Conservation (phyloP, 306 rosid species). For the Citrullus amarus region DNA sequence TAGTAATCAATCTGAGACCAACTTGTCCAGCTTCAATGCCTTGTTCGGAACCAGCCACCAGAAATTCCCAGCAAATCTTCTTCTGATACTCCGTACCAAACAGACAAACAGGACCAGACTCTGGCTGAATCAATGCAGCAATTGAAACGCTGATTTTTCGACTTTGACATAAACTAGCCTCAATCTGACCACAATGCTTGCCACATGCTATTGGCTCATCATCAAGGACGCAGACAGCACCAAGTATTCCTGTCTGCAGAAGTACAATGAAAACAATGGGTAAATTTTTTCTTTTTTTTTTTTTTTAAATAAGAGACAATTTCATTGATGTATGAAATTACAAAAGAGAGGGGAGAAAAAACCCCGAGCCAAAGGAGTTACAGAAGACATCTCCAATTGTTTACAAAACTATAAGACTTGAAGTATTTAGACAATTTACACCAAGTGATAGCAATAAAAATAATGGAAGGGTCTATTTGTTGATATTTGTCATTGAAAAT, state of each 20-base stretch:
- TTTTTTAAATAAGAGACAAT: no score
- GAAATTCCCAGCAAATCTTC: slow-evolving; percentile 90
- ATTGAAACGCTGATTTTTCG: slow-evolving; percentile 72
- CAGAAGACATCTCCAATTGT: no score
- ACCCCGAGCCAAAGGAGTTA: no score
- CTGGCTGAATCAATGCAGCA: slow-evolving; percentile 91
- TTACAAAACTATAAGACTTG: no score
- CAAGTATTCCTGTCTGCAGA: slow-evolving; percentile 75
- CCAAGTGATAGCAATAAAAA: no score
- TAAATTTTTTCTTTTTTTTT: not conserved
- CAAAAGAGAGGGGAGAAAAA: no score
- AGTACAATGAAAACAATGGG: slow-evolving; percentile 1
- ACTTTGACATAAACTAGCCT: slow-evolving; percentile 71
- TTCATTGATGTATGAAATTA: no score
- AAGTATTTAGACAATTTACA: no score
- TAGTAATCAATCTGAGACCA: slow-evolving; percentile 91
- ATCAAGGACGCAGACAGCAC: slow-evolving; percentile 86
- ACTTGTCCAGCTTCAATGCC: slow-evolving; percentile 99
- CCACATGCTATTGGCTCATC: slow-evolving; percentile 94
- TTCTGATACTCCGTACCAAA: slow-evolving; percentile 90
- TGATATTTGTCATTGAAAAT: no score
- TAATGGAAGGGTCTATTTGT: no score
- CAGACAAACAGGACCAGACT: slow-evolving; percentile 95
- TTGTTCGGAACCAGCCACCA: slow-evolving; percentile 98
- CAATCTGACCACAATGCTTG: slow-evolving; percentile 75